Evolutionary conservation across 768 basidiomycete species (phyloP), one percentile per base, ranked within the genome.

Genomic region (Auriscalpium orientale): DNA sequence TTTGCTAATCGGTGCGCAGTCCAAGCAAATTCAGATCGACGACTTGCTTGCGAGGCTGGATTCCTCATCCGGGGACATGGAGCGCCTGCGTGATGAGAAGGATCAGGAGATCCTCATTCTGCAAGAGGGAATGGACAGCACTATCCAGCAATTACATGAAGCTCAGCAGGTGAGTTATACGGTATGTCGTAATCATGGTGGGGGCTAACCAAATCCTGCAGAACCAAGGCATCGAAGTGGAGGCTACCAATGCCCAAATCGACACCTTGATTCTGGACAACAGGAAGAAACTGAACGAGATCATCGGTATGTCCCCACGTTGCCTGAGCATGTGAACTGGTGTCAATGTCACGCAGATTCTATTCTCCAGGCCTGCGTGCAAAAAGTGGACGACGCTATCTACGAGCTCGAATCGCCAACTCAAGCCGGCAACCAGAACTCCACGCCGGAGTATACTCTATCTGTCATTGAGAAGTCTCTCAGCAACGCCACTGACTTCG

Each of bases 391-490:
- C 62, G 95, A 98, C 65, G 82, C 92, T 6, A 91, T 98, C 63
- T 99, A 98, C 71, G 97, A 98, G 70, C 80, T 99, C 44, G 95
- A 99, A 70, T 97, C 97, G 4, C 92, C 93, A 2, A 88, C 90
- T 43, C 91, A 93, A 65, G 88, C 89, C 4, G 97, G 95, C 38
- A 98, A 98, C 71, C 80, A 87, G 63, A 95, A 91, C 67, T 92
- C 95, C n/a, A 98, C 97, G 0, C 97, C 97, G 4, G 95, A 98
- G 68, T 98, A 98, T 69, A 95, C 94, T 1, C 76, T 98, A 16
- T 97, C 97, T 1, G 95, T 98, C 88, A 92, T 98, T 66, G 97
- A 99, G 71, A 98, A 98, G 73, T 88, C 93, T 1, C 74, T 88
- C 67, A 95, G 90, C 69, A 95, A 89, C 64, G 92, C 95, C 15